Evolutionary conservation across 2,329 filamentous ascomycete genomes (phyloP), one percentile per base, ranked within the genome.

Genomic region (Epicoccum sorghinum): DNA sequence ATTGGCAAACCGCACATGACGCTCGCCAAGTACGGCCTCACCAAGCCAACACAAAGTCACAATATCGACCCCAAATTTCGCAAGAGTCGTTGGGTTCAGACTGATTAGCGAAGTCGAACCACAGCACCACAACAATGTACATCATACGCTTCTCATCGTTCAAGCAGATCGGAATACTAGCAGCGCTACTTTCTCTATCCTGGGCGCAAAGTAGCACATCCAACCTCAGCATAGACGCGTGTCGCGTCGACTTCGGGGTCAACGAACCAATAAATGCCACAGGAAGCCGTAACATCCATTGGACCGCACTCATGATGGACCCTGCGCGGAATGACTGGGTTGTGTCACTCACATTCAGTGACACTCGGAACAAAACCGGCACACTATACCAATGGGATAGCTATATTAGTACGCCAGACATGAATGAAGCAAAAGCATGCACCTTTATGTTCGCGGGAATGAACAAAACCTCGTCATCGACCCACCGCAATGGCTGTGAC

Each of bases 1-100:
- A 55, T 55, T 55, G 52, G 52, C 52, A 50, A 42, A 41, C 52
- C 46, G 45, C 47, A 47, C 46, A 47, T 50, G 47, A 46, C 46
- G 37, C 36, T 23, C 35, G 52, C 52, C 52, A 55, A 55, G 52
- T 46, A 46, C 29, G 30, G 9, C 39, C 8, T 46, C 30, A 37
- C 24, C 45, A 45, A 54, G 14, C 37, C 32, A 48, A 24, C 29
- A 36, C 41, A 45, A 55, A 36, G 40, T 55, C 47, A 50, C 37
- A 50, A 47, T 43, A 50, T 23, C 46, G 46, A n/a, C 37, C 37
- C 12, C 7, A 42, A 49, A 48, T 10, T 13, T 41, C 27, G 23
- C 41, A 37, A 43, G 27, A 18, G 7, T 29, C 41, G 41, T 41
- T 23, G 10, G 18, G 14, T 44, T 39, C 13, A 13, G 23, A 43